Evolutionary conservation across 2,329 filamentous ascomycete genomes (phyloP).

Genomic region (Fusarium sp.): DNA sequence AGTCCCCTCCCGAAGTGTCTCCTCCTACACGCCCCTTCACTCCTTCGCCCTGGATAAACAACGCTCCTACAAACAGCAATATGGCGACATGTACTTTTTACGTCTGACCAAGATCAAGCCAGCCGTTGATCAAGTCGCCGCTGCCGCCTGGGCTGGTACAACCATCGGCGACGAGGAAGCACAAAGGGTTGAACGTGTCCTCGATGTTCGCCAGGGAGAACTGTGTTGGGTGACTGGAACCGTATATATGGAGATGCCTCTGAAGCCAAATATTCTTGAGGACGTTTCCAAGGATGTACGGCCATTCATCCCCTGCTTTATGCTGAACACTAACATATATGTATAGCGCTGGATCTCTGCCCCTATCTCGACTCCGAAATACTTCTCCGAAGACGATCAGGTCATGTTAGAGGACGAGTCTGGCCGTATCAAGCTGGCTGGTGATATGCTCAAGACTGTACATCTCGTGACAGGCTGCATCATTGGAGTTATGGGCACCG

Average conservation of each 20-base stretch:
- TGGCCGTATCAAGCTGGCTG: conserved; percentile 82
- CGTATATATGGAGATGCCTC: conserved; percentile 94
- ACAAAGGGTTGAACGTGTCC: conserved; percentile 81
- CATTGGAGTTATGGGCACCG: conserved; percentile 92
- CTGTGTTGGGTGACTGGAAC: conserved; percentile 96
- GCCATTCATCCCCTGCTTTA: not conserved
- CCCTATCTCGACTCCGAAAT: conserved; percentile 79
- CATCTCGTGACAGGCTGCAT: conserved; percentile 92
- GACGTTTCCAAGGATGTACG: conserved; percentile 91
- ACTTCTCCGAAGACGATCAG: conserved; percentile 72
- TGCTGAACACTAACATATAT: conserved; percentile 1
- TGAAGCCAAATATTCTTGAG: conserved; percentile 96
- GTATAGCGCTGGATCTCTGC: conserved; percentile 85
- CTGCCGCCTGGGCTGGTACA: conserved; percentile 79
- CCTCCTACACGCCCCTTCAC: conserved; percentile 76
- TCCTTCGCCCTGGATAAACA: conserved; percentile 77
- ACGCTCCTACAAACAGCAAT: conserved; percentile 90
- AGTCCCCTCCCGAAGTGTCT: conserved; percentile 61
- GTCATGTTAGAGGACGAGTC: conserved; percentile 97
- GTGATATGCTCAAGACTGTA: conserved; percentile 71
- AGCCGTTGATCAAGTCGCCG: conserved; percentile 77
- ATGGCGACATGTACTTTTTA: conserved; percentile 96
- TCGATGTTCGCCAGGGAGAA: conserved; percentile 95
- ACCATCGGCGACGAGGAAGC: conserved; percentile 81
- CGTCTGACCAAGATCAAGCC: conserved; percentile 89